Evolutionary conservation across 2,329 filamentous ascomycete genomes (phyloP).

Genomic region (Sporothrix mexicana): DNA sequence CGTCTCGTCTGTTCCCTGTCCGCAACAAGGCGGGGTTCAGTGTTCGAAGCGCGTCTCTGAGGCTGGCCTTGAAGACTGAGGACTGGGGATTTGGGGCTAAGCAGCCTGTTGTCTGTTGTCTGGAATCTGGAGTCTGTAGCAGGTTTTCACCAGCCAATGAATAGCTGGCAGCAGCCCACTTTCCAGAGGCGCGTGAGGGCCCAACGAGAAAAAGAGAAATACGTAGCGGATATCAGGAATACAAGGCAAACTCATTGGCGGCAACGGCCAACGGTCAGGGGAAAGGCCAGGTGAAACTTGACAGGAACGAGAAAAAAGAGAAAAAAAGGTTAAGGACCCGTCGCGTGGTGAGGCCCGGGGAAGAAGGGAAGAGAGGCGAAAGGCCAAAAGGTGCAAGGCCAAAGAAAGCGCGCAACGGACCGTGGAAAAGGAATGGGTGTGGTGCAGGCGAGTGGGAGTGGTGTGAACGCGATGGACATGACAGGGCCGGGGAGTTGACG

Average conservation of each 20-base stretch:
- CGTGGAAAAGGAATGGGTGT: constrained; percentile 15
- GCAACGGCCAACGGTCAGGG: neutral
- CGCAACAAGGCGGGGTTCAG: constrained; percentile 29
- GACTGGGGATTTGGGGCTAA: neutral
- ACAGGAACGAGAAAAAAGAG: no score
- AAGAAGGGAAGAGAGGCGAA: neutral
- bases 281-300: neutral
- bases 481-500: neutral
- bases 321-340: neutral
- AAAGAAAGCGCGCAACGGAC: constrained; percentile 10
- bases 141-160: neutral
- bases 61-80: neutral
- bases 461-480: neutral
- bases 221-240: neutral
- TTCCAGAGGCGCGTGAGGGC: neutral
- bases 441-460: constrained; percentile 9
- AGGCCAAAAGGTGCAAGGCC: neutral
- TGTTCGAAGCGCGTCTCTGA: constrained; percentile 26
- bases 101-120: neutral
- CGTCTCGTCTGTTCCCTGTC: no score
- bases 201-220: neutral
- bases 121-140: no score
- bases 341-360: neutral
- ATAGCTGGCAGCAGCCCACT: neutral
- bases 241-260: neutral